Evolutionary conservation across 2,329 filamentous ascomycete species (phyloP), one percentile per base, ranked within the genome.

Genomic region (Diaporthe citri): DNA sequence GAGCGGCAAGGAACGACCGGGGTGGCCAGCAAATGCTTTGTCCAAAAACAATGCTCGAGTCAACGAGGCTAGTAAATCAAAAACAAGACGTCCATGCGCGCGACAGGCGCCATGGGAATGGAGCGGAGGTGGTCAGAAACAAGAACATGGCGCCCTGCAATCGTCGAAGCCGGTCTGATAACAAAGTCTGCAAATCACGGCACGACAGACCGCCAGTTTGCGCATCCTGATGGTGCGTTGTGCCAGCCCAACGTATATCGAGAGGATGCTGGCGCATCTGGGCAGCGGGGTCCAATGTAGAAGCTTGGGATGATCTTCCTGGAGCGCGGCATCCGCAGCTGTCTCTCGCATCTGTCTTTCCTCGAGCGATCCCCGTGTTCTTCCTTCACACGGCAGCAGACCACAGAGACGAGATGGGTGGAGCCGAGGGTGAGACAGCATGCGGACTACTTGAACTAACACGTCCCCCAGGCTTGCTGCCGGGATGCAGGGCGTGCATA

Each of bases 381-480:
- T 36, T 36, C 43, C 28, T 36, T 36, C 12, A 66, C 41, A 51
- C 43, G 12, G 36, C 62, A 36, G 28, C 43, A 25, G 31, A n/a
- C 20, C 28, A 41, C 10, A 39, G 36, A 39, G 10, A 39, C 10
- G 36, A 39, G 36, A 39, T 39, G 36, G 36, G 36, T 15, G 12
- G 62, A 39, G 60, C 48, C 25, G 60, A 46, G 39, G 60, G 60
- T 64, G 60, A 64, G 60, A 64, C 60, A 48, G 60, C 60, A 48
- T 17, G 3, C 60, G 41, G 22, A 13, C 46, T n/a, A n/a, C n/a
- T n/a, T n/a, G n/a, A n/a, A n/a, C 36, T 60, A 59, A 59, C 56
- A 39, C 55, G 22, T 25, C 36, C 34, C 34, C 22, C 34, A 60
- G 57, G 57, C 57, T 60, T 6, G 34, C 36, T 41, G 59, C 59